Evolutionary conservation across 2,329 filamentous ascomycete species (phyloP).

Genomic region (Boeremia exigua): DNA sequence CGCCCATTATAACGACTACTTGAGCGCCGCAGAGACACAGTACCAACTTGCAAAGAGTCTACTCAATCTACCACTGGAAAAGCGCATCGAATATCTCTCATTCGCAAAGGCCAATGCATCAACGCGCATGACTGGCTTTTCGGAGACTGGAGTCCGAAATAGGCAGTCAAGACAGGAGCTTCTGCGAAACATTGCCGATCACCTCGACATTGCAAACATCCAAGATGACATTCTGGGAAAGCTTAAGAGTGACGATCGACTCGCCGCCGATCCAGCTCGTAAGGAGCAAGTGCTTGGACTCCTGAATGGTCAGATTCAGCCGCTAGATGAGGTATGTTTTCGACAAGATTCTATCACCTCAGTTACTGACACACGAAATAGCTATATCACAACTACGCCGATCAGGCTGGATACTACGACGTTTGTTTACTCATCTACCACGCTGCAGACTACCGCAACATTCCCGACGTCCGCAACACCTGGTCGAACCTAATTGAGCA

Average conservation of each 20-base stretch:
- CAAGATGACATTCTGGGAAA: slow-evolving; percentile 89
- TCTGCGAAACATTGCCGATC: slow-evolving; percentile 81
- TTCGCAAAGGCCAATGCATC: slow-evolving; percentile 92
- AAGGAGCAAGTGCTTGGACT: slow-evolving; percentile 68
- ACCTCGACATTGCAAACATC: slow-evolving; percentile 91
- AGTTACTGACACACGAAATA: slow-evolving; percentile 46
- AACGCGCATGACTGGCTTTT: slow-evolving; percentile 77
- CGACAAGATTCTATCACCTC: slow-evolving; percentile 7
- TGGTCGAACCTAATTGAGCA: slow-evolving; percentile 84
- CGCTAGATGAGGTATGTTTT: slow-evolving; percentile 73
- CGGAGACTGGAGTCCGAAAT: slow-evolving; percentile 52
- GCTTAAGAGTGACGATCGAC: slow-evolving; percentile 73
- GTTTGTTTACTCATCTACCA: slow-evolving; percentile 92
- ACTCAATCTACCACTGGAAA: slow-evolving; percentile 79
- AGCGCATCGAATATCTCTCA: slow-evolving; percentile 87
- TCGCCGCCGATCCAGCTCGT: slow-evolving; percentile 62
- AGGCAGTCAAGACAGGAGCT: slow-evolving; percentile 84
- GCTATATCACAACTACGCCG: slow-evolving; percentile 93
- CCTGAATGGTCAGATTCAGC: slow-evolving; percentile 79
- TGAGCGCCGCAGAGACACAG: slow-evolving; percentile 87
- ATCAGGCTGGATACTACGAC: slow-evolving; percentile 91
- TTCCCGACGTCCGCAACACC: slow-evolving; percentile 80
- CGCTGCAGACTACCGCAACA: slow-evolving; percentile 86
- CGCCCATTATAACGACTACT: slow-evolving; percentile 81
- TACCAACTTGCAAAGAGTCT: slow-evolving; percentile 81